Percentiles rank a stretch among this genome's conserved stretches.
Evolutionary conservation across 495 filamentous ascomycete species (phyloP).

Genomic region (Penicillium desertorum): DNA sequence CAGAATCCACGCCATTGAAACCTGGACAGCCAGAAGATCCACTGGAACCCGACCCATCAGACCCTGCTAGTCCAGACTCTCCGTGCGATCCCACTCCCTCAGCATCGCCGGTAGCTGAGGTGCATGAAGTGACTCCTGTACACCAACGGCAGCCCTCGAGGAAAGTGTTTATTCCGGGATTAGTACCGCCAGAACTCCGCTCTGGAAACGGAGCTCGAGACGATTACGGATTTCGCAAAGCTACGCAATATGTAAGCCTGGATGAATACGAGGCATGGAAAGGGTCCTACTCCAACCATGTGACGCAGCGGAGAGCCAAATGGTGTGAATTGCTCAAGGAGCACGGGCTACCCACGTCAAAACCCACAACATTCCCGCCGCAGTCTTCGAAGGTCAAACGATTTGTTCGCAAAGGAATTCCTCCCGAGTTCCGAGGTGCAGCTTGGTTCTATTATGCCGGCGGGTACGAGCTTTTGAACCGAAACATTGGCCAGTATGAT

Average conservation of each 20-base stretch:
- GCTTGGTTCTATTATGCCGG: slow-evolving; percentile 99
- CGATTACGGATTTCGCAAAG: slow-evolving; percentile 88
- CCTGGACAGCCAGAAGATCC: background rate
- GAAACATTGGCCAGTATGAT: slow-evolving; percentile 72
- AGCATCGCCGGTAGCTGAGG: slow-evolving; percentile 6
- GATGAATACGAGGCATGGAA: slow-evolving; percentile 85
- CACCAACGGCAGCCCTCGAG: slow-evolving; percentile 38
- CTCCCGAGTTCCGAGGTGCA: slow-evolving; percentile 84
- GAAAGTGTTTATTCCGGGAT: slow-evolving; percentile 44
- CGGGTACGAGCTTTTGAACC: slow-evolving; percentile 71
- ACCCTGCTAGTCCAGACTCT: slow-evolving; percentile 2
- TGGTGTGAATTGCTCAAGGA: slow-evolving; percentile 78
- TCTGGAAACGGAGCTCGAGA: slow-evolving; percentile 56
- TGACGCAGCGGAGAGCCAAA: slow-evolving; percentile 70
- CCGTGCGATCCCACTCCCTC: slow-evolving; percentile 8
- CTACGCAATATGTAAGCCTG: slow-evolving; percentile 71
- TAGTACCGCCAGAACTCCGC: slow-evolving; percentile 38
- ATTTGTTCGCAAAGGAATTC: slow-evolving; percentile 93
- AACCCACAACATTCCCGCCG: slow-evolving; percentile 74
- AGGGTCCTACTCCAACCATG: slow-evolving; percentile 62
- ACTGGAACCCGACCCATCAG: slow-evolving; percentile 11
- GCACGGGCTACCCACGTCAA: slow-evolving; percentile 66
- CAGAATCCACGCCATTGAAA: background rate
- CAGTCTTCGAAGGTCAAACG: slow-evolving; percentile 80
- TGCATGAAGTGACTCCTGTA: slow-evolving; percentile 6